Evolutionary conservation across 306 rosid species (phyloP).

Genomic region (Vicia sativa): DNA sequence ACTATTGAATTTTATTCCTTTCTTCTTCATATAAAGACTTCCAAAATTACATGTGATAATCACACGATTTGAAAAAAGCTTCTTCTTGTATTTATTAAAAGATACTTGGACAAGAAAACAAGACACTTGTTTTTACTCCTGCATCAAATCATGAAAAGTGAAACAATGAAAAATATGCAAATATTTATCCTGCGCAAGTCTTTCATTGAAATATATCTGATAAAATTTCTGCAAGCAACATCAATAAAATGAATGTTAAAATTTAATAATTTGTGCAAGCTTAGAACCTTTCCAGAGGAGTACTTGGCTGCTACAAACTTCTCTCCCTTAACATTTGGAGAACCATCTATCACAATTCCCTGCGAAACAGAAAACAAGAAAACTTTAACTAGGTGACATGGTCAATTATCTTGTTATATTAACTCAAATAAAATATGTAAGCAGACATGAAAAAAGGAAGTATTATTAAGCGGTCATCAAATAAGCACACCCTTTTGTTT

Average conservation of each 20-base stretch:
- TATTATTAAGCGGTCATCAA: neutral
- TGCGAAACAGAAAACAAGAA: slow-evolving; percentile 42
- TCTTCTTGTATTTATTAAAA: slow-evolving; percentile 75
- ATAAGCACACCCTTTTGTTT: neutral
- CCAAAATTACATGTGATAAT: slow-evolving; percentile 62
- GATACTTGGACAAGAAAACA: slow-evolving; percentile 62
- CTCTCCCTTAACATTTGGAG: slow-evolving; percentile 61
- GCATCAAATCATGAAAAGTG: slow-evolving; percentile 68
- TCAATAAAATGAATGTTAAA: slow-evolving; percentile 33
- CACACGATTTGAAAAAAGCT: slow-evolving; percentile 72
- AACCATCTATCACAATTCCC: slow-evolving; percentile 74
- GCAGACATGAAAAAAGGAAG: neutral
- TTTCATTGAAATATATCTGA: slow-evolving; percentile 31
- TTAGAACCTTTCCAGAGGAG: slow-evolving; percentile 76
- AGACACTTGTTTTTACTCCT: slow-evolving; percentile 74
- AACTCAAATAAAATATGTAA: slow-evolving; percentile 8
- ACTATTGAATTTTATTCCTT: slow-evolving; percentile 83
- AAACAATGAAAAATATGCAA: slow-evolving; percentile 56
- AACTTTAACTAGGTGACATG: slow-evolving; percentile 9
- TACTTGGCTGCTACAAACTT: slow-evolving; percentile 82
- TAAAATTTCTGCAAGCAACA: slow-evolving; percentile 14
- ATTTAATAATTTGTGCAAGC: slow-evolving; percentile 33
- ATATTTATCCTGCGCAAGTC: slow-evolving; percentile 15
- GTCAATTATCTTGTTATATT: slow-evolving; percentile 7
- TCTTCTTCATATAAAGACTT: slow-evolving; percentile 71